Conservation (phyloP, 208 protist species). For the Crithidia expoeki region DNA sequence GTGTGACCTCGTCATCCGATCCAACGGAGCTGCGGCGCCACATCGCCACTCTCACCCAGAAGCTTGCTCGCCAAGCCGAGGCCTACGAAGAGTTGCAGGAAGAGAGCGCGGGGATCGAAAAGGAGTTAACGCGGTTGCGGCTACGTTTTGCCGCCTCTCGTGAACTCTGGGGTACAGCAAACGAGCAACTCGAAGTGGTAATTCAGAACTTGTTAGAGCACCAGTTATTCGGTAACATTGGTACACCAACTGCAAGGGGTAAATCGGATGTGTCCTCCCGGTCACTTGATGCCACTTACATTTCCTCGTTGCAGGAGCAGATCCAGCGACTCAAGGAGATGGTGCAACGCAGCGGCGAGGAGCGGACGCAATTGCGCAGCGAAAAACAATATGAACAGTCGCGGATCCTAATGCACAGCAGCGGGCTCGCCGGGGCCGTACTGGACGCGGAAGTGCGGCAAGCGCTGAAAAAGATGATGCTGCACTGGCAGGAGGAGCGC, state of each 20-base stretch:
- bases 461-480: constrained; percentile 20
- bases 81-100: constrained; percentile 31
- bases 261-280: not conserved
- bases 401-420: constrained; percentile 10
- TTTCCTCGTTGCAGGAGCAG: constrained; percentile 42
- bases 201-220: constrained; percentile 45
- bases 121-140: constrained; percentile 32
- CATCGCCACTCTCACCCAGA: constrained; percentile 21
- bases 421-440: not conserved
- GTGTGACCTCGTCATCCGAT: constrained; percentile 6
- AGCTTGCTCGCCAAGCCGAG: constrained; percentile 21
- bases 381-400: constrained; percentile 29
- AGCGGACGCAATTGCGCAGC: constrained; percentile 23
- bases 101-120: constrained; percentile 46
- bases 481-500: constrained; percentile 28
- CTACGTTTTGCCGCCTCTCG: constrained; percentile 34
- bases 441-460: not conserved
- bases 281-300: constrained; percentile 25
- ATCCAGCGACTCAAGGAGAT: constrained; percentile 39
- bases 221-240: constrained; percentile 12
- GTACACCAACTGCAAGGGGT: not conserved
- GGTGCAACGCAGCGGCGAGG: constrained; percentile 35
- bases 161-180: constrained; percentile 33
- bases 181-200: constrained; percentile 27
- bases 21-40: constrained; percentile 20